Evolutionary conservation across 2,329 filamentous ascomycete genomes (phyloP).

Genomic region (Pseudogymnoascus sp.): DNA sequence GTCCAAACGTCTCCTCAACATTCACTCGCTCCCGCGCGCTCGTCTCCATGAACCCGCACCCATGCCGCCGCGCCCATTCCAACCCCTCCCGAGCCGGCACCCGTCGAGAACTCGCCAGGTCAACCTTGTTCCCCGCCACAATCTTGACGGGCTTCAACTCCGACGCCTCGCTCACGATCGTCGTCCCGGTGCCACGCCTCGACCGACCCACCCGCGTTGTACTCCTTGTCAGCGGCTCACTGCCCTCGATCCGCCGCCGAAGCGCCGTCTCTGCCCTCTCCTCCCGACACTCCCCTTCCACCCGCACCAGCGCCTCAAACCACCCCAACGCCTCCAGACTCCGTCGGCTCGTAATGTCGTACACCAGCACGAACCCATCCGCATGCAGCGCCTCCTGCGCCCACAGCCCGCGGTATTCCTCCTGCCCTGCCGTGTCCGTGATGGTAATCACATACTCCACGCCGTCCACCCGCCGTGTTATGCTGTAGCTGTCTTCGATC

Average conservation of each 20-base stretch:
- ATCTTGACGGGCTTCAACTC: conserved; percentile 66
- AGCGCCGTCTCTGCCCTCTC: conserved; percentile 52
- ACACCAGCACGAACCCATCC: conserved; percentile 79
- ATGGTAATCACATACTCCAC: conserved; percentile 69
- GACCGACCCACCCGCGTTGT: conserved; percentile 14
- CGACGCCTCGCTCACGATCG: conserved; percentile 33
- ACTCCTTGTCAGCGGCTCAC: conserved; percentile 13
- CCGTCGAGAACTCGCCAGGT: conserved; percentile 63
- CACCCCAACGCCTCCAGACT: conserved; percentile 68
- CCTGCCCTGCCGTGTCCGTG: conserved; percentile 82
- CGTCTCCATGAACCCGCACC: conserved; percentile 87
- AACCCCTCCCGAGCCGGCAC: conserved; percentile 65
- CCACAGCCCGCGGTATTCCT: conserved; percentile 86
- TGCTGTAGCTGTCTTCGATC: conserved; percentile 78
- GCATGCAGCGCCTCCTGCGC: conserved; percentile 69
- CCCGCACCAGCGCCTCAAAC: conserved; percentile 78
- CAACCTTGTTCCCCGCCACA: conserved; percentile 81
- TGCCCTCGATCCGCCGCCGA: conserved; percentile 40
- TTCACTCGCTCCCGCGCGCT: conserved; percentile 79
- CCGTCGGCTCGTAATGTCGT: conserved; percentile 70
- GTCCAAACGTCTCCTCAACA: conserved; percentile 81
- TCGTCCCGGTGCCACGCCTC: conserved; percentile 23
- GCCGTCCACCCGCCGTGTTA: conserved; percentile 74
- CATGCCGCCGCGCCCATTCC: conserved; percentile 67
- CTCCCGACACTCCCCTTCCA: conserved; percentile 45